Conservation (phyloP, 164 flowering plant genomes). For the Dillenia suffruticosa region DNA sequence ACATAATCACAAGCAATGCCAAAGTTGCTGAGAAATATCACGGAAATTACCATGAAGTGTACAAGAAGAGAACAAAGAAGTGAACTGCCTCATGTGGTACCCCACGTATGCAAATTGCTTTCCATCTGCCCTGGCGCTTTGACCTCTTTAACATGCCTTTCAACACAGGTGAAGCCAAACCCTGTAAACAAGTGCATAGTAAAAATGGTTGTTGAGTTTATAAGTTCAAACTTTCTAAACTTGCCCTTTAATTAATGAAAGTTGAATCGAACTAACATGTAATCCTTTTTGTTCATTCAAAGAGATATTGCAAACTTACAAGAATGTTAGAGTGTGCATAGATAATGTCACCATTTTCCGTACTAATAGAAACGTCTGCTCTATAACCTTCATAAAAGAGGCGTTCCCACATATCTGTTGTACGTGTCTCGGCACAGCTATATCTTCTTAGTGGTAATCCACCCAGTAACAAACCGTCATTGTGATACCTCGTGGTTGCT, state of each 20-base stretch:
- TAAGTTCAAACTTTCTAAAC: no score
- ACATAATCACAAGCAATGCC: no score
- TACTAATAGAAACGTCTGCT: slow-evolving; percentile 65
- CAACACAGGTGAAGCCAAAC: slow-evolving; percentile 75
- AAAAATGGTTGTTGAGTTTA: no score
- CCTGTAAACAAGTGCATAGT: slow-evolving; percentile 33
- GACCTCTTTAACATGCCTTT: slow-evolving; percentile 58
- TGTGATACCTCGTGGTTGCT: slow-evolving; percentile 2
- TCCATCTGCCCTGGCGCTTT: slow-evolving; percentile 26
- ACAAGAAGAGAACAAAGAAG: slow-evolving; percentile 71
- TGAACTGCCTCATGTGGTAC: slow-evolving; percentile 77
- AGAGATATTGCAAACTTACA: slow-evolving; percentile 34
- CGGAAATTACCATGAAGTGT: slow-evolving; percentile 66
- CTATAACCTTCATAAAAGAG: slow-evolving; percentile 68
- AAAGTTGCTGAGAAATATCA: no score
- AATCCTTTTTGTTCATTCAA: no score
- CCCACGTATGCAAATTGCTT: slow-evolving; percentile 56
- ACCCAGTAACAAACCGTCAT: slow-evolving; percentile 10
- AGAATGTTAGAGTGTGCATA: slow-evolving; percentile 70
- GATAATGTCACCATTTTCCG: slow-evolving; percentile 47
- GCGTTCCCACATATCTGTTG: slow-evolving; percentile 54
- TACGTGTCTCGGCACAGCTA: slow-evolving; percentile 23
- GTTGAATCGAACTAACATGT: no score
- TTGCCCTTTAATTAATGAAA: no score
- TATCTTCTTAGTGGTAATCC: slow-evolving; percentile 14